Percentiles rank a stretch among this genome's conserved stretches.
These are phyloP conservation scores for Aspergillus sp. DNA, from an alignment of 2,329 filamentous ascomycete genomes.

Conservation along the genomic window DNA sequence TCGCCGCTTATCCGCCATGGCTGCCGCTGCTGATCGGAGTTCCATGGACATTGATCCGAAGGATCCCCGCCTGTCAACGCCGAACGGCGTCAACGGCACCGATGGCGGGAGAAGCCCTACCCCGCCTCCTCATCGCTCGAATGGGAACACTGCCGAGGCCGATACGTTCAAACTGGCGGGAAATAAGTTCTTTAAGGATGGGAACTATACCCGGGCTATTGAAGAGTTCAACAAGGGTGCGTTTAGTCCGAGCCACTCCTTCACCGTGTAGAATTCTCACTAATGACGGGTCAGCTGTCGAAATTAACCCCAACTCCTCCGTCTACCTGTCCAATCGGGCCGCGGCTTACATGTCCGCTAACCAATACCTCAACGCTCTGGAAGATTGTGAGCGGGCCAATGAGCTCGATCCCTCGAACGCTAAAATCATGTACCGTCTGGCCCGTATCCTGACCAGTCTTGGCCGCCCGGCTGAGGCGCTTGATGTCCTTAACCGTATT, in stretches of 20 bases:
- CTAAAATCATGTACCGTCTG: conserved; percentile 83
- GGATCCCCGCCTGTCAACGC: conserved; percentile 55
- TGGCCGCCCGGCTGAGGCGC: conserved; percentile 80
- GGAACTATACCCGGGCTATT: conserved; percentile 83
- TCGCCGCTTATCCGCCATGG: conserved; percentile 66
- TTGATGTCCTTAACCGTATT: conserved; percentile 78
- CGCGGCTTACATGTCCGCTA: conserved; percentile 87
- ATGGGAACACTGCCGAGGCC: conserved; percentile 65
- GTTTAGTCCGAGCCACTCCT: conserved; percentile 19
- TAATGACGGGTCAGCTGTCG: conserved; percentile 64
- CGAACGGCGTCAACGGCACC: conserved; percentile 39
- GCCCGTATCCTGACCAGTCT: conserved; percentile 87
- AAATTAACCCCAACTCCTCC: conserved; percentile 77
- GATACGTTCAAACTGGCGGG: conserved; percentile 89
- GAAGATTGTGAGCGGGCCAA: conserved; percentile 82
- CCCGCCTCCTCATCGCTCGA: conserved; percentile 49
- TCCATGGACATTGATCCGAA: conserved; percentile 73
- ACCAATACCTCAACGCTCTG: conserved; percentile 73
- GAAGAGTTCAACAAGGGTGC: conserved; percentile 92
- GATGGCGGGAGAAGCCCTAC: conserved; percentile 42
- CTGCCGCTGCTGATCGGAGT: conserved; percentile 49
- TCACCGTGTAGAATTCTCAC: not conserved
- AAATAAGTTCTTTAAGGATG: conserved; percentile 96
- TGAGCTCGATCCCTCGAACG: conserved; percentile 78
- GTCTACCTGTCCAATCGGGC: conserved; percentile 95